Conservation (phyloP, 495 filamentous ascomycete species). For the Tuber borchii region DNA sequence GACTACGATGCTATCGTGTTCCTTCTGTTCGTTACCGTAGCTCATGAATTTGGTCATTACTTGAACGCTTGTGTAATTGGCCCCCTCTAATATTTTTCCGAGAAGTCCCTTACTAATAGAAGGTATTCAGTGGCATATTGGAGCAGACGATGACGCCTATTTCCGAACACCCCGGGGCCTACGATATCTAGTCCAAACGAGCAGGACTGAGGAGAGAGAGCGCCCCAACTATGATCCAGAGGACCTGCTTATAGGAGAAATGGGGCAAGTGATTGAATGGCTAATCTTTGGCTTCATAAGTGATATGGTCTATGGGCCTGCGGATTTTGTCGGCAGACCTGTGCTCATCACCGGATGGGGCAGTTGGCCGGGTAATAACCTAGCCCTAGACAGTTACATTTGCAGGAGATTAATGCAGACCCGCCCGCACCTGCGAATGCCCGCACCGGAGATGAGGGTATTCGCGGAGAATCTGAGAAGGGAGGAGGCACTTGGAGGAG, state of each 20-base stretch:
- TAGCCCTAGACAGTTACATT: neutral
- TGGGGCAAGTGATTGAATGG: conserved; percentile 26
- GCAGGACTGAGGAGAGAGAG: neutral
- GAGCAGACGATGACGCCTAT: neutral
- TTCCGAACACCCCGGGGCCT: neutral
- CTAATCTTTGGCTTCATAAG: conserved; percentile 22
- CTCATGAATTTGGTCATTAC: conserved; percentile 26
- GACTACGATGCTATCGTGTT: conserved; percentile 16
- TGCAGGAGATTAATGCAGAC: conserved; percentile 6
- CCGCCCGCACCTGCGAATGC: conserved; percentile 20
- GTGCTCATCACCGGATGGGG: conserved; percentile 17
- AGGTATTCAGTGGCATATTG: neutral
- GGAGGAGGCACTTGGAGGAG: conserved; percentile 4
- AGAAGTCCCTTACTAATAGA: neutral
- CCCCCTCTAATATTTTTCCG: neutral
- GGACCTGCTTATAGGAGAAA: conserved; percentile 8
- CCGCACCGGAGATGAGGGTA: conserved; percentile 6
- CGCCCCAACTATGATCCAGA: neutral
- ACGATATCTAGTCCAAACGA: neutral
- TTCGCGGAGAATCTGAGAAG: neutral
- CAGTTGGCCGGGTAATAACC: neutral
- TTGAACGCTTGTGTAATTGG: conserved; percentile 14
- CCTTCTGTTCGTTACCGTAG: conserved; percentile 10
- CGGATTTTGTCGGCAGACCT: neutral
- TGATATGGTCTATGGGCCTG: neutral